A percentile compares a stretch with the other conserved stretches of the same genome.
Conservation (phyloP, 2,329 filamentous ascomycete species). For the Blastomyces silverae region DNA sequence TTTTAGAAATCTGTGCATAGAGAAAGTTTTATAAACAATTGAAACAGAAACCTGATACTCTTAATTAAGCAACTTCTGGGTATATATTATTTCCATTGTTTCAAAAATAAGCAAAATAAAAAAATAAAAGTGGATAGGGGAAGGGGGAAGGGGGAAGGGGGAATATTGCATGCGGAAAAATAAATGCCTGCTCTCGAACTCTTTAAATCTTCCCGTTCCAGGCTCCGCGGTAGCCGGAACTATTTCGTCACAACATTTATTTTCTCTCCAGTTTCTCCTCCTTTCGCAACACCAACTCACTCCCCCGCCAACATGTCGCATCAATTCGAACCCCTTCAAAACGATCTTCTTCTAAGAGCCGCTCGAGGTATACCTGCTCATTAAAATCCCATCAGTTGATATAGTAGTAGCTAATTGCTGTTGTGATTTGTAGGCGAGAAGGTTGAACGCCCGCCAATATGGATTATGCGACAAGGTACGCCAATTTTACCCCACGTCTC, state of each 20-base stretch:
- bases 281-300: background rate
- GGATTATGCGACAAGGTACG: slow-evolving; percentile 97
- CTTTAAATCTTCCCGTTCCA: background rate
- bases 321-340: slow-evolving; percentile 73
- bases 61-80: background rate
- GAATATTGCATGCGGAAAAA: background rate
- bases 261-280: slow-evolving; percentile 1
- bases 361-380: slow-evolving; percentile 62
- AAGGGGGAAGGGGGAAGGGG: no score
- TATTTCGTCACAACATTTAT: slow-evolving; percentile 8
- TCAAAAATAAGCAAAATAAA: background rate
- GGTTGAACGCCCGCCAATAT: slow-evolving; percentile 89
- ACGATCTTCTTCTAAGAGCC: slow-evolving; percentile 84
- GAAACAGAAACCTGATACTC: background rate
- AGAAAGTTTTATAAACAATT: background rate
- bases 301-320: slow-evolving; percentile 18
- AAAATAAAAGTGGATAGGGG: background rate
- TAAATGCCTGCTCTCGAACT: slow-evolving; percentile 3
- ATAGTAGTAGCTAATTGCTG: background rate
- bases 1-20: background rate
- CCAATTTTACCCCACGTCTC: slow-evolving; percentile 24
- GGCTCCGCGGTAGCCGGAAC: background rate
- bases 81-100: background rate
- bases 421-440: slow-evolving; percentile 58
- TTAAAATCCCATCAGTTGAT: background rate